Evolutionary conservation across 2,329 filamentous ascomycete species (phyloP).

Genomic region (Ascochyta viciae-villosae): DNA sequence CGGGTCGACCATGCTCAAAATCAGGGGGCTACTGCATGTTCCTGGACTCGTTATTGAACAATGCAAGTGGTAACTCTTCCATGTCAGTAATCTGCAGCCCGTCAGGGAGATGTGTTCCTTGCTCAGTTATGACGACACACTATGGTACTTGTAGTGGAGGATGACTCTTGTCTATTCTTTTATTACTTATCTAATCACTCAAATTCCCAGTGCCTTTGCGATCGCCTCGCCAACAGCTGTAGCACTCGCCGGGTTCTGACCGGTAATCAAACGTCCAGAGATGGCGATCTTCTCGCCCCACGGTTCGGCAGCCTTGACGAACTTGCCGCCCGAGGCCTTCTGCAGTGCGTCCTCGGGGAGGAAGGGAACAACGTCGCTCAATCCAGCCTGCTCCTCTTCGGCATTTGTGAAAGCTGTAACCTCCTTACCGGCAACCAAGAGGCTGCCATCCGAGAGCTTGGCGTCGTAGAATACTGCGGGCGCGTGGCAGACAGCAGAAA

Average conservation of each 20-base stretch:
- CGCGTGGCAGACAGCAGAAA: slow-evolving; percentile 74
- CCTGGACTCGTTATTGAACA: too few species aligned
- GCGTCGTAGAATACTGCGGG: slow-evolving; percentile 68
- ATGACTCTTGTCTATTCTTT: neutral
- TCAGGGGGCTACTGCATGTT: neutral
- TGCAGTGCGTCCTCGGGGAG: slow-evolving; percentile 64
- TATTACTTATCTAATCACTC: slow-evolving; percentile 2
- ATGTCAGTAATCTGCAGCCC: too few species aligned
- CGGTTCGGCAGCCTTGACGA: slow-evolving; percentile 62
- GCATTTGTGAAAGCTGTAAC: slow-evolving; percentile 67
- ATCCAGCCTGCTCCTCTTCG: slow-evolving; percentile 59
- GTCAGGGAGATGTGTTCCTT: too few species aligned
- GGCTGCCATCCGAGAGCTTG: slow-evolving; percentile 57
- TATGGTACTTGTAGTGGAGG: neutral
- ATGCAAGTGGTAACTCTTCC: too few species aligned
- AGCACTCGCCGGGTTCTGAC: slow-evolving; percentile 58
- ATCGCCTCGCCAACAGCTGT: slow-evolving; percentile 54
- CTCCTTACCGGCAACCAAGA: slow-evolving; percentile 62
- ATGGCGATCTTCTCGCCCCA: slow-evolving; percentile 55
- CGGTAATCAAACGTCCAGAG: slow-evolving; percentile 53
- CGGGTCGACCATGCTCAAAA: too few species aligned
- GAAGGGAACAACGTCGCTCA: slow-evolving; percentile 63
- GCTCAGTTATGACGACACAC: too few species aligned
- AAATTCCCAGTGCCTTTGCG: slow-evolving; percentile 45
- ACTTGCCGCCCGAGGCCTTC: slow-evolving; percentile 60